Base-by-base conservation (phyloP, 768 basidiomycete genomes). In the Mycena galericulata region DNA sequence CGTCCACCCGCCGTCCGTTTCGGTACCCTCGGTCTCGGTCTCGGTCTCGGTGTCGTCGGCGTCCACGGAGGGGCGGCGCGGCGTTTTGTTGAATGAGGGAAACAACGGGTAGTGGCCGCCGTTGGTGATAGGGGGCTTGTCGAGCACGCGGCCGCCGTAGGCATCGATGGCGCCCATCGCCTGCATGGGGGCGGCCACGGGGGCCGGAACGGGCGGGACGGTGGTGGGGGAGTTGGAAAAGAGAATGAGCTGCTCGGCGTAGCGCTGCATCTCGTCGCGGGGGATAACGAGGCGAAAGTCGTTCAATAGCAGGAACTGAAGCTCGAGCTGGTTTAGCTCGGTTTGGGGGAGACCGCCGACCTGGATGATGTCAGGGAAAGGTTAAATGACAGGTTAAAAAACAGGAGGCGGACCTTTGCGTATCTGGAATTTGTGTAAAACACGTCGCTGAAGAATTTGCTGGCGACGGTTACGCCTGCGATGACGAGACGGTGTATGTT, bases 341-440 rank as follows among this genome's bases (percentile, higher is more conserved):
- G 91, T 84, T 65, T 94, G 89, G 0, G 98, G 98, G 0, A 99
- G 87, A 27, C 98, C 98, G 46, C 98, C 98, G 68, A 99, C 97
- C 96, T 97, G 73, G 11, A 61, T 10, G 49, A 45, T 47, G 32
- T n/a, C 61, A 32, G 54, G 34, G 29, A 49, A 24, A 71, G 49
- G n/a, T 58, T 47, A 71, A 70, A 54, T 57, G 57, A 51, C 38
- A 50, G 40, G 40, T 20, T 22, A 8, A 26, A 18, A 24, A 12
- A 14, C 29, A 38, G n/a, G 30, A 38, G n/a, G 81, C 88, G 29
- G 63, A 95, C 96, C 89, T 99, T 99, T 59, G 98, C 98, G 77
- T 99, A 99, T 32, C 97, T 87, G 11, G 97, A 98, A 75, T 99
- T 99, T 18, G 98, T 98, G 80, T 99, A 99, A 75, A 99, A 99